Conservation (phyloP, 2,329 filamentous ascomycete genomes). For the Ceratocystiopsis minuta region DNA sequence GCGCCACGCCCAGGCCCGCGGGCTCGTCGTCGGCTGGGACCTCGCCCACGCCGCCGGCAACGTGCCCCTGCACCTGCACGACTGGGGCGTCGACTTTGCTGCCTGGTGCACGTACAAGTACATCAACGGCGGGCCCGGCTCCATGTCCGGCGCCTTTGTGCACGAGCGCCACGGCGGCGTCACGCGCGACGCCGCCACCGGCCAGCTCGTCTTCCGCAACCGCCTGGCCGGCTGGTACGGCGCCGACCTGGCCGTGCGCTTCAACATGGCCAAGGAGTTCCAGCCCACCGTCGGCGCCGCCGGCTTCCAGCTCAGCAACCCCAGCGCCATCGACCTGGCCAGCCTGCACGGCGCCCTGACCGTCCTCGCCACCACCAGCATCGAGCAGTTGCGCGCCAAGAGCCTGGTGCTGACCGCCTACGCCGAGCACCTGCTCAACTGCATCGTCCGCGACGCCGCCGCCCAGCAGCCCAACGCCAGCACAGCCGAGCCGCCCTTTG, state of each 20-base stretch:
- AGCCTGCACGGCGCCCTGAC: constrained; percentile 55
- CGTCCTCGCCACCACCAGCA: constrained; percentile 54
- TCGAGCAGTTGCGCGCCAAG: constrained; percentile 50
- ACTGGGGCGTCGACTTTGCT: constrained; percentile 84
- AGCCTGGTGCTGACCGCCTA: constrained; percentile 60
- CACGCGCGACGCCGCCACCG: constrained; percentile 18
- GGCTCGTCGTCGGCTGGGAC: constrained; percentile 42
- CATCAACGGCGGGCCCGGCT: constrained; percentile 68
- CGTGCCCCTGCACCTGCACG: constrained; percentile 59
- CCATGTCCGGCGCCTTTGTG: constrained; percentile 65
- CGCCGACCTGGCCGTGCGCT: constrained; percentile 55
- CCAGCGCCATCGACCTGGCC: constrained; percentile 59
- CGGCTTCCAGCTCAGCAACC: constrained; percentile 76
- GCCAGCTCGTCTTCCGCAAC: constrained; percentile 31
- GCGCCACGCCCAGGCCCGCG: constrained; percentile 43
- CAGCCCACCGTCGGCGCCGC: constrained; percentile 58
- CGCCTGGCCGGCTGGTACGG: constrained; percentile 79
- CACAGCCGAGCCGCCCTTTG: constrained; percentile 29
- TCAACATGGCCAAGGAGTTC: constrained; percentile 71
- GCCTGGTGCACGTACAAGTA: constrained; percentile 95
- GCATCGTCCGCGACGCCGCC: constrained; percentile 18
- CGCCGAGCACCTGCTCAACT: constrained; percentile 47
- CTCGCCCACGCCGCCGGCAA: constrained; percentile 55
- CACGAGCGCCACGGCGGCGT: constrained; percentile 55
- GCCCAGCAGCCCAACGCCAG: no score